Evolutionary conservation across 805 yeast species (phyloP).

Genomic region (Ogataea haglerorum): DNA sequence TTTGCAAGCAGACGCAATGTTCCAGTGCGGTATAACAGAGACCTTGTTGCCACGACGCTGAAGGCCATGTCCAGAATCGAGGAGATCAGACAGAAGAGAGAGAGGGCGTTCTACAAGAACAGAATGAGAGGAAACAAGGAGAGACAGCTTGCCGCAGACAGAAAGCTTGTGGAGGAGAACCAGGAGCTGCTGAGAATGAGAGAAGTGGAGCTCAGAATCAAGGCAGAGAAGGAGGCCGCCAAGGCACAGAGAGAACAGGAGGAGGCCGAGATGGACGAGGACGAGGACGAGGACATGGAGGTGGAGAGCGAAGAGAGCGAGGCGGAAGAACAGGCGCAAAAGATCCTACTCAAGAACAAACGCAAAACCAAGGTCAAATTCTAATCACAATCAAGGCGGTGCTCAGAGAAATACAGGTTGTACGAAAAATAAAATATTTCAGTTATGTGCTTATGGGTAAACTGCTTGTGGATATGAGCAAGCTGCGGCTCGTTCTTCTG

Average conservation of each 20-base stretch:
- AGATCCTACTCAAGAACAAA: slow-evolving; percentile 65
- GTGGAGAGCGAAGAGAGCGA: slow-evolving; percentile 40
- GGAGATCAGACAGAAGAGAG: slow-evolving; percentile 93
- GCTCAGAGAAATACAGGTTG: slow-evolving; percentile 1
- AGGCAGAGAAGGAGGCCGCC: slow-evolving; percentile 66
- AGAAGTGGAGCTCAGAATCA: slow-evolving; percentile 83
- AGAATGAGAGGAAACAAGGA: slow-evolving; percentile 98
- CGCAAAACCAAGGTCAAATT: slow-evolving; percentile 42
- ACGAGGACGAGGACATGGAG: slow-evolving; percentile 29
- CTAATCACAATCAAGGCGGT: slow-evolving; percentile 24
- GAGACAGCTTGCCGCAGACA: slow-evolving; percentile 77
- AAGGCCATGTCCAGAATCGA: slow-evolving; percentile 95
- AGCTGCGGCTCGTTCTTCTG: slow-evolving; percentile 11
- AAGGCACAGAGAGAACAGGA: slow-evolving; percentile 47
- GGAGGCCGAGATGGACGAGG: slow-evolving; percentile 42
- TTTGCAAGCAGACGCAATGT: slow-evolving; percentile 97
- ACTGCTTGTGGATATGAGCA: slow-evolving; percentile 16
- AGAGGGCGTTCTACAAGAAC: slow-evolving; percentile 97
- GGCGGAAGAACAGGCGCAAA: slow-evolving; percentile 42
- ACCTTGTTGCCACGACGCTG: slow-evolving; percentile 88
- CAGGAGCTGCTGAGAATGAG: slow-evolving; percentile 89
- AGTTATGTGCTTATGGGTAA: slow-evolving; percentile 20
- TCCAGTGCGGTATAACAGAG: slow-evolving; percentile 97
- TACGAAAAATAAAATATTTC: slow-evolving; percentile 5
- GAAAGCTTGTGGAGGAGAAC: slow-evolving; percentile 81